Percentiles rank a stretch among this genome's conserved stretches.
Evolutionary conservation across 805 yeast genomes (phyloP).

Genomic region (Schizosaccharomyces japonicus): DNA sequence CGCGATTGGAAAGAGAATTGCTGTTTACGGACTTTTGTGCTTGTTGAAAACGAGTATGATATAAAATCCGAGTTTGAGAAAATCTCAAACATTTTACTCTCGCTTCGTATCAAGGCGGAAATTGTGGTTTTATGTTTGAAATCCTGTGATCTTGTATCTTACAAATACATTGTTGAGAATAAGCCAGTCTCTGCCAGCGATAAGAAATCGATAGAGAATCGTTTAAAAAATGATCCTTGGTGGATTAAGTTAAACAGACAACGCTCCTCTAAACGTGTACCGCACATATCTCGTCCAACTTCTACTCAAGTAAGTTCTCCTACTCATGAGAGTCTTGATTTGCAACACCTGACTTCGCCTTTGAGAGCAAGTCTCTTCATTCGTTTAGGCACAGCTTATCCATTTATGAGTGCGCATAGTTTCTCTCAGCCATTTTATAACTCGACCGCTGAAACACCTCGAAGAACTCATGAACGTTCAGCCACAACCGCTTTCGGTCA

Average conservation of each 20-base stretch:
- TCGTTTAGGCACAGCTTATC: too few species aligned
- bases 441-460: too few species aligned
- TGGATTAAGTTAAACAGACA: background rate
- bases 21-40: slow-evolving; percentile 54
- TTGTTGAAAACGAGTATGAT: slow-evolving; percentile 58
- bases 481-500: too few species aligned
- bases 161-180: slow-evolving; percentile 44
- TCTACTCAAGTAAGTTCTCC: too few species aligned
- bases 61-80: slow-evolving; percentile 45
- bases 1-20: slow-evolving; percentile 68
- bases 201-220: background rate
- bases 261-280: too few species aligned
- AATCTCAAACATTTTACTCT: slow-evolving; percentile 37
- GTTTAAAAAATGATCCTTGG: background rate
- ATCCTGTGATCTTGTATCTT: slow-evolving; percentile 31
- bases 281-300: too few species aligned
- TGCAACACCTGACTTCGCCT: too few species aligned
- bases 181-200: background rate
- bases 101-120: slow-evolving; percentile 65
- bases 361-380: too few species aligned
- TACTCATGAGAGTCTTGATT: too few species aligned
- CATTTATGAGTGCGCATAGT: too few species aligned
- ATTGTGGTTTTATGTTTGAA: slow-evolving; percentile 48
- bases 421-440: too few species aligned
- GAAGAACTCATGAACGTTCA: too few species aligned